Conservation (phyloP, 495 filamentous ascomycete genomes). For the Lepraria neglecta region DNA sequence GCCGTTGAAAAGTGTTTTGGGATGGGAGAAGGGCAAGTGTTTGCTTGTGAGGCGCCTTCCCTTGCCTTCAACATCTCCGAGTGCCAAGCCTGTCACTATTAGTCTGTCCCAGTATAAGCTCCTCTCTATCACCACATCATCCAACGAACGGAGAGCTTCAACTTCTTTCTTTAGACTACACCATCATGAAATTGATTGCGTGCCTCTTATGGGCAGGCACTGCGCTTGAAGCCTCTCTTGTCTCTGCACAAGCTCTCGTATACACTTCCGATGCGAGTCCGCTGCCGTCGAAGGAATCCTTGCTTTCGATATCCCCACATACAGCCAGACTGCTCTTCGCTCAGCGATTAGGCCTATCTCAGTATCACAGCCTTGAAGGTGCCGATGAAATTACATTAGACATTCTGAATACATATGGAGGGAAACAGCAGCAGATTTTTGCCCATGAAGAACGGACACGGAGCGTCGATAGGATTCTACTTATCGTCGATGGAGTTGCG, state of each 20-base stretch:
- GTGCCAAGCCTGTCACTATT: not conserved
- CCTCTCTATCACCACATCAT: slow-evolving; percentile 11
- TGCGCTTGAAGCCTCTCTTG: not conserved
- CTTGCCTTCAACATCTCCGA: not conserved
- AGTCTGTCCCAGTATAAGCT: not conserved
- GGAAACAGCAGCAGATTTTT: slow-evolving; percentile 39
- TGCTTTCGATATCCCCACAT: slow-evolving; percentile 36
- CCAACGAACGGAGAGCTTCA: not conserved
- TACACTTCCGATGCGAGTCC: slow-evolving; percentile 33
- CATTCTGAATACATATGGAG: slow-evolving; percentile 46
- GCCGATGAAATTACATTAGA: slow-evolving; percentile 41
- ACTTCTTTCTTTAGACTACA: not conserved
- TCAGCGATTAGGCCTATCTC: slow-evolving; percentile 47
- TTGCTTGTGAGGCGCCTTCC: not conserved
- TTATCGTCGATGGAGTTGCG: slow-evolving; percentile 46
- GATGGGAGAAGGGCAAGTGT: not conserved
- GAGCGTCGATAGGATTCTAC: slow-evolving; percentile 32
- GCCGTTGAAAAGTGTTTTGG: no score
- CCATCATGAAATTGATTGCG: slow-evolving; percentile 24
- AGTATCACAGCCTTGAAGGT: slow-evolving; percentile 43
- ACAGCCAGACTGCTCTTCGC: slow-evolving; percentile 49
- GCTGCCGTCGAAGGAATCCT: slow-evolving; percentile 10
- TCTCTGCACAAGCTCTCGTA: slow-evolving; percentile 31
- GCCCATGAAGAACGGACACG: slow-evolving; percentile 22
- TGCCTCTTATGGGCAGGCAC: slow-evolving; percentile 11